Percentiles rank a stretch among this genome's conserved stretches.
phyloP scores from a whole-genome alignment of 805 yeast species.

The Ogataea polymorpha region DNA sequence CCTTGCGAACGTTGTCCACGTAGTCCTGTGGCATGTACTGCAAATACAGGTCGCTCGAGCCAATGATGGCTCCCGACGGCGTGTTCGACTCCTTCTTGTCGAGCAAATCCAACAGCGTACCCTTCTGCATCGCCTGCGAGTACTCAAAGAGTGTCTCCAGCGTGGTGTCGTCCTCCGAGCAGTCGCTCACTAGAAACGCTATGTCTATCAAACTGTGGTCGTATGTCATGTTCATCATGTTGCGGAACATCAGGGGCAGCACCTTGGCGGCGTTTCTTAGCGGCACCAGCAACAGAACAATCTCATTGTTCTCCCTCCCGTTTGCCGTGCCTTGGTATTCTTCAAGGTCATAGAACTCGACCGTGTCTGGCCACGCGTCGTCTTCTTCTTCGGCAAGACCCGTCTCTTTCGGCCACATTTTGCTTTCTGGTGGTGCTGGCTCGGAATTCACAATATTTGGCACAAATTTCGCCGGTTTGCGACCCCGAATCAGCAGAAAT shows the following conservation, averaged over 20 bases:
- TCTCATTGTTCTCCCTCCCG: conserved; percentile 54
- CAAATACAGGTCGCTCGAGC: conserved; percentile 61
- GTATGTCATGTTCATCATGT: conserved; percentile 81
- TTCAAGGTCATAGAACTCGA: conserved; percentile 60
- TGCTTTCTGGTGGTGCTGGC: conserved; percentile 2
- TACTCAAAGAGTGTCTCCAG: conserved; percentile 63
- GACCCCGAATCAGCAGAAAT: conserved; percentile 3
- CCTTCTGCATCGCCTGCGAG: conserved; percentile 66
- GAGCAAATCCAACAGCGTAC: conserved; percentile 52
- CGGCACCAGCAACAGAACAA: conserved; percentile 69
- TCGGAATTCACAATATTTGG: conserved; percentile 2
- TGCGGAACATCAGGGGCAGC: conserved; percentile 77
- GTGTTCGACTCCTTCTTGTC: conserved; percentile 39
- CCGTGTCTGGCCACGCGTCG: conserved; percentile 23
- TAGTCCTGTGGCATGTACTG: conserved; percentile 66
- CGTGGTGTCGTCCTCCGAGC: conserved; percentile 64
- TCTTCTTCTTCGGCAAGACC: conserved; percentile 2
- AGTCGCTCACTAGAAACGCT: conserved; percentile 78
- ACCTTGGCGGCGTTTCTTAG: conserved; percentile 75
- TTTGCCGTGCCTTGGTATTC: conserved; percentile 51
- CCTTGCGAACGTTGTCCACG: conserved; percentile 50
- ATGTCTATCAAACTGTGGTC: conserved; percentile 77
- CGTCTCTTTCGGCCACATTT: neutral
- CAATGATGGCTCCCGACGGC: conserved; percentile 38
- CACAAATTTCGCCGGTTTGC: neutral